Percentiles rank a stretch among this genome's conserved stretches.
Conservation (phyloP, 306 rosid species). For the Styphnolobium japonicum region DNA sequence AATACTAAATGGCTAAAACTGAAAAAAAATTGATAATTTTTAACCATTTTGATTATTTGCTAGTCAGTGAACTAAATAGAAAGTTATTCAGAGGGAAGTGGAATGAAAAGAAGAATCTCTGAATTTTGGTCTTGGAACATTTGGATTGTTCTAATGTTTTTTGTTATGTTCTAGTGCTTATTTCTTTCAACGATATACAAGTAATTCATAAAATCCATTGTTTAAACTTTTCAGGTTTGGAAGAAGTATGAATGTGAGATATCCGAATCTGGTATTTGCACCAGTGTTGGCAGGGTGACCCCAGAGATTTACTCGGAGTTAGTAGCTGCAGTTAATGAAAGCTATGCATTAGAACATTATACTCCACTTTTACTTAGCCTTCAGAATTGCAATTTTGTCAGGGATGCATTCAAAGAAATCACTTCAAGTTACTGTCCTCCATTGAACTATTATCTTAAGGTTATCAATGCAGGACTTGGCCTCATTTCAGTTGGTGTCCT, state of each 20-base stretch:
- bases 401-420: slow-evolving; percentile 73
- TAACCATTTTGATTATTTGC: background rate
- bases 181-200: background rate
- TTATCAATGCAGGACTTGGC: slow-evolving; percentile 70
- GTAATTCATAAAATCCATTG: background rate
- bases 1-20: background rate
- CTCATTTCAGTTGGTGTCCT: slow-evolving; percentile 73
- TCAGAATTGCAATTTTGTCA: slow-evolving; percentile 85
- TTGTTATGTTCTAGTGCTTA: background rate
- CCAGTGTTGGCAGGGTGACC: slow-evolving; percentile 63
- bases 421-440: slow-evolving; percentile 69
- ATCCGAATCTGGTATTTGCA: slow-evolving; percentile 52
- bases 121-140: background rate
- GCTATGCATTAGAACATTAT: slow-evolving; percentile 84
- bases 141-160: background rate
- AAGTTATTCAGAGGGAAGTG: background rate
- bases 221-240: slow-evolving; percentile 62
- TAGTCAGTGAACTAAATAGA: background rate
- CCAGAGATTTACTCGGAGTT: slow-evolving; percentile 65
- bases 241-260: slow-evolving; percentile 58
- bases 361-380: slow-evolving; percentile 71
- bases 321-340: slow-evolving; percentile 66
- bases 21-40: background rate
- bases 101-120: background rate
- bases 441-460: slow-evolving; percentile 60